Evolutionary conservation across 2,329 filamentous ascomycete species (phyloP), one percentile per base, ranked within the genome.

Genomic region (Ascochyta pisi): DNA sequence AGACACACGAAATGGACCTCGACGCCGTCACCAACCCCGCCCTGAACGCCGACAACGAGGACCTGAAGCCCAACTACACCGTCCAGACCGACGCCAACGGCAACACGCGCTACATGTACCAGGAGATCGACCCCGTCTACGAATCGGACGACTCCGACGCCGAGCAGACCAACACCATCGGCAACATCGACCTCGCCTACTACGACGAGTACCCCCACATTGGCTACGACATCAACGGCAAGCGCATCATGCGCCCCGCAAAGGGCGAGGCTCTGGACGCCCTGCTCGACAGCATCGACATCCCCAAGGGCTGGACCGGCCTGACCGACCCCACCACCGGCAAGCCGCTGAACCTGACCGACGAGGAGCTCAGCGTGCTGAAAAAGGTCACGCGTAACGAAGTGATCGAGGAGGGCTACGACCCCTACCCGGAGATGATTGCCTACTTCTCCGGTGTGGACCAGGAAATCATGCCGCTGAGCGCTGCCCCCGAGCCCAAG

Each of bases 151-250:
- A 97, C 72, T 90, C 90, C 3, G 94, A 97, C 74, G 86, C 89
- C 59, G 89, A 86, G 52, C 86, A 88, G 26, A 83, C 82, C 47
- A 99, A 99, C 78, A 98, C 95, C 0, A 97, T 99, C 68, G 96
- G 95, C 65, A 84, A 98, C 73, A 99, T 99, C 57, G 91, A 93
- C 5, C 81, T 98, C 45, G 89, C 90, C 3, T 98, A 96, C 78
- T 99, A 99, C 81, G 95, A 99, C 75, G 90, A 91, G 33, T 99
- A 97, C 74, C 95, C 95, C 46, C 95, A 99, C 75, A 97, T 99
- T 73, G 95, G 95, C 57, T 99, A 99, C 78, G 91, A 97, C 69
- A 98, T 99, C 80, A 96, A 99, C 76, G 95, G 95, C 76, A 97
- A 96, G 84, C 96, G 91, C 77, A 96, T 99, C 62, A 91, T 96